Evolutionary conservation across 345 rosid species (phyloP), one percentile per base, ranked within the genome.

Genomic region (Dipteronia dyeriana): DNA sequence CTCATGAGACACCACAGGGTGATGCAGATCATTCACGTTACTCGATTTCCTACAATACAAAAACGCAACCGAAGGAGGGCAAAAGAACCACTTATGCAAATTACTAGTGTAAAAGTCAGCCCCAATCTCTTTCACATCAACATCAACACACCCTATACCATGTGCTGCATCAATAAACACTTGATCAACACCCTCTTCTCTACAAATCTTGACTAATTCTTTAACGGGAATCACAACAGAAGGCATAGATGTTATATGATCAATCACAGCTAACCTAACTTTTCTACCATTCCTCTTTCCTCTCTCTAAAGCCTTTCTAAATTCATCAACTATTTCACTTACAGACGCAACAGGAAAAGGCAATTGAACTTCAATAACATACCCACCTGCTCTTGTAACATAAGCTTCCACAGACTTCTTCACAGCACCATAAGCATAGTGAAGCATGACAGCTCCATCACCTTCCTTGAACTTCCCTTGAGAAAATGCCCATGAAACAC

Each of bases 151-250:
- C 11, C 99, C 99, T 9, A 95, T 88, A 8, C 96, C 96, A 73
- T 93, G 99, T 59, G 99, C 98, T 9, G 96, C 99, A 66, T 95
- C 99, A 1, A 95, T 97, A 75, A 94, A 96, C 1, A 96, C 92
- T 38, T 89, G 95, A 67, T 94, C 97, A 70, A 94, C 98, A 31
- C 97, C 97, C 81, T 96, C 97, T 13, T 86, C 87, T 66, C 98
- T 86, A 79, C 98, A 96, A 76, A 94, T 91, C 66, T 77, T 84
- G n/a, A 96, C 97, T 79, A 94, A 81, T 22, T 92, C 94, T 67
- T 85, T 84, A 75, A 96, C 87, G 0, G 97, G 99, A 56, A 91
- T 89, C 57, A 92, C 94, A 51, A 96, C 97, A 66, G 90, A 88
- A 26, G 97, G 98, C 98, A 96, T 91, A 0, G 99, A 92, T 0